phyloP scores from a whole-genome alignment of 345 rosid species.

The Hypericum androsaemum region DNA sequence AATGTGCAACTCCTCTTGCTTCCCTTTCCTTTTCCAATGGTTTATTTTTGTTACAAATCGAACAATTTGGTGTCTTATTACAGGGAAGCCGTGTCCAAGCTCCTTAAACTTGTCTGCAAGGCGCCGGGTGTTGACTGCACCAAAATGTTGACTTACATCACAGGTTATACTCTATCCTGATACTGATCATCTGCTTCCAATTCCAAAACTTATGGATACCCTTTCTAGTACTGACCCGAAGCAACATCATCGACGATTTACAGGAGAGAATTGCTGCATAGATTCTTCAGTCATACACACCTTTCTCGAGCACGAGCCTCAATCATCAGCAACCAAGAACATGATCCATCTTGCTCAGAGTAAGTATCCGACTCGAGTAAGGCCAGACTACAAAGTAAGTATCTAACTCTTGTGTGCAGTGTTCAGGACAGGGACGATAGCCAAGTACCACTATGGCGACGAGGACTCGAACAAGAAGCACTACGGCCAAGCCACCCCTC shows the following conservation, averaged over 20 bases:
- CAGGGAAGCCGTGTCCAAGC: constrained; percentile 26
- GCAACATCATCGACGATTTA: neutral
- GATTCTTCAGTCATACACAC: constrained; percentile 25
- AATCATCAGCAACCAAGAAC: constrained; percentile 42
- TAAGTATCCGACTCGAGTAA: constrained; percentile 9
- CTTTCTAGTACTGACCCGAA: too few relatives aligned
- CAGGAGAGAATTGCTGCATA: constrained; percentile 58
- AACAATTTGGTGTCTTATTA: neutral
- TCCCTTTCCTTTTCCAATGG: neutral
- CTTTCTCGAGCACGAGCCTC: constrained; percentile 44
- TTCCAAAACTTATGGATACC: too few relatives aligned
- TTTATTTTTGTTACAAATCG: neutral
- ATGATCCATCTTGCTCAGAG: constrained; percentile 56
- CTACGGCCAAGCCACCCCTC: constrained; percentile 22
- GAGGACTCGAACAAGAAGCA: constrained; percentile 29
- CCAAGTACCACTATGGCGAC: constrained; percentile 31
- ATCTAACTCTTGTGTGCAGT: constrained; percentile 10
- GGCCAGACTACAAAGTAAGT: too few relatives aligned
- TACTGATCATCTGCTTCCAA: too few relatives aligned
- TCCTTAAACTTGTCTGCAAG: constrained; percentile 29
- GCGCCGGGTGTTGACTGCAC: constrained; percentile 35
- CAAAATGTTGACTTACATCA: constrained; percentile 30
- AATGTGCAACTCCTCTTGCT: neutral
- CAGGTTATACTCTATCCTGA: constrained; percentile 22
- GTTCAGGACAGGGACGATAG: constrained; percentile 34